Evolutionary conservation across 352 stramenopile genomes (phyloP), one percentile per base, ranked within the genome.

Genomic region (Globisporangium radiosum): DNA sequence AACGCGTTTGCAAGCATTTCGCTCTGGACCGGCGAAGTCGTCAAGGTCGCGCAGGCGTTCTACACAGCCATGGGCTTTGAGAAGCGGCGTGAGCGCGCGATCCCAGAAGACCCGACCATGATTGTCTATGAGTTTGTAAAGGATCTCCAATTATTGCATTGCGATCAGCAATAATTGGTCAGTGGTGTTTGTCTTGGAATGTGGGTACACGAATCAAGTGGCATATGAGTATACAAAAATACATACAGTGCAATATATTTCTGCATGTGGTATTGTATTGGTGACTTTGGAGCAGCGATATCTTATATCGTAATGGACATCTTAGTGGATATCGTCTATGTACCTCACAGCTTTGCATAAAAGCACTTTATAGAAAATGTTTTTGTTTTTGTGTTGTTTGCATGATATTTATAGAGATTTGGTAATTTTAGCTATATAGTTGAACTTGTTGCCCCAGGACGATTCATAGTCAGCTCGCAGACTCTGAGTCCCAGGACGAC

Each of bases 1-100:
- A 64, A 75, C 40, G 64, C 49, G 44, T 81, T 73, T 47, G 54
- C 52, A n/a, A 51, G 47, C n/a, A 33, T 85, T 17, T 59, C 54
- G 7, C 65, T 82, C 5, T 63, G 59, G 52, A 85, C 78, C 6
- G 70, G 70, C 1, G 63, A 67, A 0, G 63, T 72, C n/a, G 72
- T 72, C 52, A 69, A 66, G 33, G 56, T 69, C 43, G 68, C 73
- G 6, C 62, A 64, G 7, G 57, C 55, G 9, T 81, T 81, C 54
- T 81, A 81, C 57, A 52, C 56, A 2, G 53, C 71, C 0, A 53
- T 76, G n/a, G 73, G 71, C 7, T 79, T 70, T 54, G 52, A 62
- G 38, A 52, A 73, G 17, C 47, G 56, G 4, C 52, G 67, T 15
- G 72, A 45, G 38, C 55, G 55, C 25, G 60, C 69, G 45, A 64